These are phyloP conservation scores for Ogataea parapolymorpha DNA, from an alignment of 805 yeast species.

Conservation along the genomic window DNA sequence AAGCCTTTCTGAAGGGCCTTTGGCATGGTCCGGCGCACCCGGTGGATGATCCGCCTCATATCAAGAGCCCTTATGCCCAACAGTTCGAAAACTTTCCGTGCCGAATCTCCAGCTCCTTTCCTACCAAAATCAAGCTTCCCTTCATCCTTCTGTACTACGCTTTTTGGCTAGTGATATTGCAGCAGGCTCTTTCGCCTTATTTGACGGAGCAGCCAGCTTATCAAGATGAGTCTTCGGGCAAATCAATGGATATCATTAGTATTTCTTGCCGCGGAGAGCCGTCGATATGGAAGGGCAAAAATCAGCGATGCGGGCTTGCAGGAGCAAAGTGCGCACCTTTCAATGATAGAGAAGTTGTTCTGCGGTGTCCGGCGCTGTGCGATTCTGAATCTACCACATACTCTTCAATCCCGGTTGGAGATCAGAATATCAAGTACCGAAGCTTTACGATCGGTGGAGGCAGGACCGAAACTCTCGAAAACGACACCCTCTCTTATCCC, in stretches of 20 bases:
- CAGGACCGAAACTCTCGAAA: slow-evolving; percentile 12
- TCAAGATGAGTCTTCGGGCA: slow-evolving; percentile 12
- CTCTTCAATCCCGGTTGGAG: slow-evolving; percentile 73
- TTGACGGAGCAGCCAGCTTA: slow-evolving; percentile 40
- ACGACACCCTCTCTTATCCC: slow-evolving; percentile 46
- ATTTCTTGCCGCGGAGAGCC: slow-evolving; percentile 47
- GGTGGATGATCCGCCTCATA: slow-evolving; percentile 45
- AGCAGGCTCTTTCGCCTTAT: slow-evolving; percentile 42
- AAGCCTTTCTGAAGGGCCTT: slow-evolving; percentile 21
- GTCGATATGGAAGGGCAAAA: slow-evolving; percentile 71
- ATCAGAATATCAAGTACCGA: slow-evolving; percentile 59
- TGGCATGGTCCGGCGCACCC: slow-evolving; percentile 59
- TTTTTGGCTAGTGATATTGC: slow-evolving; percentile 44
- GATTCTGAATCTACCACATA: slow-evolving; percentile 74
- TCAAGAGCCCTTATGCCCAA: slow-evolving; percentile 24
- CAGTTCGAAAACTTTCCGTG: slow-evolving; percentile 44
- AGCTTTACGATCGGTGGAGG: slow-evolving; percentile 83
- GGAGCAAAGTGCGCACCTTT: slow-evolving; percentile 58
- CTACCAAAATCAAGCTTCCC: slow-evolving; percentile 27
- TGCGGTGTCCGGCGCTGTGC: slow-evolving; percentile 88
- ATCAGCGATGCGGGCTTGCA: slow-evolving; percentile 69
- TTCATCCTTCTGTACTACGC: slow-evolving; percentile 38
- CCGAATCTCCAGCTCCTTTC: slow-evolving; percentile 31
- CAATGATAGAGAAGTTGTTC: slow-evolving; percentile 42
- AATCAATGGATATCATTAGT: slow-evolving; percentile 33